Evolutionary conservation across 139 green algal genomes (phyloP), one percentile per base, ranked within the genome.

Genomic region (Nannochloris sp.): DNA sequence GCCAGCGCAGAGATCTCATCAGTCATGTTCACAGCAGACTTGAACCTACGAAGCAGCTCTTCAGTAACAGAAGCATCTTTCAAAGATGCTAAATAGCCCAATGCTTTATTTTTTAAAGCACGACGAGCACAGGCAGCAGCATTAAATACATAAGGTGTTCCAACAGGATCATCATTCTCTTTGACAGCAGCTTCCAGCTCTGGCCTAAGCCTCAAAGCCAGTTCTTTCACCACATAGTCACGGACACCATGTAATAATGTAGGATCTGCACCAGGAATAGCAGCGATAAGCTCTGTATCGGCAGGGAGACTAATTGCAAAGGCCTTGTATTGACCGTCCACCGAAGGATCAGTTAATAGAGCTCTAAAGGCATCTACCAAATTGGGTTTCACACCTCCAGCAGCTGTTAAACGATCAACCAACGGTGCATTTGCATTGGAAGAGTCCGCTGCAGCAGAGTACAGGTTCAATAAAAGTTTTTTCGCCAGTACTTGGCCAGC

Each of bases 11-110:
- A 72, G 23, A 97, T 87, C 71, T 88, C 73, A 67, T 99, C 94
- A 4, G 93, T 99, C 94, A 99, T 99, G 87, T 99, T 99, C 36
- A 78, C 90, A 7, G 93, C 92, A 7, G 63, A 64, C 30, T 75
- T 65, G 68, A 81, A 78, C 45, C 86, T 75, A n/a, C 53, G 24
- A 57, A 89, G 68, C 51, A 89, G 51, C 37, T 83, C 71, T 39
- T 61, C 68, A 3, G 72, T 85, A 46, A 92, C 80, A 0, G 66
- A 65, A 2, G 79, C 57, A 25, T 91, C 88, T 27, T 85, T 75
- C 70, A 96, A 72, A 5, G 62, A 64, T 12, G 81, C 68, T 69
- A 97, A 71, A 37, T 76, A 95, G 75, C 4, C 57, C 57, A 97
- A 77, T 9, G 78, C 78, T 63, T 83, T 85, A 80, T 95, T 96